Evolutionary conservation across 768 basidiomycete genomes (phyloP).

Genomic region (Nidularia sp.): DNA sequence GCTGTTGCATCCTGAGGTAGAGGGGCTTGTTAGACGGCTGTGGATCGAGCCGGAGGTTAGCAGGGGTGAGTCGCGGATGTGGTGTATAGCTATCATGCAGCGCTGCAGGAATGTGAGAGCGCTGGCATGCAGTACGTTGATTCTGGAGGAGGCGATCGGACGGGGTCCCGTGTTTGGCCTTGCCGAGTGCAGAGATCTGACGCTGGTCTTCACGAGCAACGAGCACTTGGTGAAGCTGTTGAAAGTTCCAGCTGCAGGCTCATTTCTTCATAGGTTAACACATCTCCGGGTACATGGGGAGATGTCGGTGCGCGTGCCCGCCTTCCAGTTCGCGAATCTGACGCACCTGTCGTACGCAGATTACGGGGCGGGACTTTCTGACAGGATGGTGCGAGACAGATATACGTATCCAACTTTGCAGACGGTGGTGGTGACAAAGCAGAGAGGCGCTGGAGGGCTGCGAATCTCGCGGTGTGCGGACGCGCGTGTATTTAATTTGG

Average conservation of each 20-base stretch:
- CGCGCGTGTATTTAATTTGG: constrained; percentile 18
- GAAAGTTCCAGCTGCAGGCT: too few relatives aligned
- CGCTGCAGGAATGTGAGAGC: neutral
- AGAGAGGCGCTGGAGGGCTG: constrained; percentile 13
- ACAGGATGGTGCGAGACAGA: constrained; percentile 15
- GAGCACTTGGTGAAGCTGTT: too few relatives aligned
- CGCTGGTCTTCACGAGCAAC: too few relatives aligned
- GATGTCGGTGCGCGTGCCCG: constrained; percentile 12
- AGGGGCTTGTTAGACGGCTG: neutral
- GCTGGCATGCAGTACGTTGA: neutral
- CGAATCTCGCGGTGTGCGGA: constrained; percentile 14
- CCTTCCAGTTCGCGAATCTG: constrained; percentile 15
- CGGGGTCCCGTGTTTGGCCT: too few relatives aligned
- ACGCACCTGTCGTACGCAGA: constrained; percentile 24
- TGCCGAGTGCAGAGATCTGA: too few relatives aligned
- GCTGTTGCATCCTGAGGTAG: constrained; percentile 3
- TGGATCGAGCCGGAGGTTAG: neutral
- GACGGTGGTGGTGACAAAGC: constrained; percentile 24
- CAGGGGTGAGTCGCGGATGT: neutral
- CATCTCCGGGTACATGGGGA: constrained; percentile 29
- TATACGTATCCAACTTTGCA: constrained; percentile 20
- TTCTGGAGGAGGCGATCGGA: too few relatives aligned
- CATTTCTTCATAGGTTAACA: constrained; percentile 23
- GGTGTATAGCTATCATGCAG: neutral
- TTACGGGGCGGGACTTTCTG: constrained; percentile 8